These are phyloP conservation scores for Monilinia fructicola DNA, from an alignment of 2,329 filamentous ascomycete genomes.

Conservation along the genomic window DNA sequence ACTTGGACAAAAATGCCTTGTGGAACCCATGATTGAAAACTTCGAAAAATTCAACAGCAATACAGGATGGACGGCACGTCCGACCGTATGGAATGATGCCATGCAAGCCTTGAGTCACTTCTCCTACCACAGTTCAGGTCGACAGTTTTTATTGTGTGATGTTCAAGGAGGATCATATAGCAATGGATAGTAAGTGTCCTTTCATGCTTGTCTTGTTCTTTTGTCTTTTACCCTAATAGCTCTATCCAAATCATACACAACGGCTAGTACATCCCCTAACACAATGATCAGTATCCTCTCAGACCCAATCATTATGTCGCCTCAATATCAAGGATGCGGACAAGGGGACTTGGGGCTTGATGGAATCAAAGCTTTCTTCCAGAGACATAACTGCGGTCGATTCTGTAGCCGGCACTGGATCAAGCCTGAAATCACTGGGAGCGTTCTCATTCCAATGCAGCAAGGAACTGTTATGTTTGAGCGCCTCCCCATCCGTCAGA, in stretches of 20 bases:
- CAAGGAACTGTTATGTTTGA: constrained; percentile 7
- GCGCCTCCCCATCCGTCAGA: constrained; percentile 3
- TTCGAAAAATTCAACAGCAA: constrained; percentile 26
- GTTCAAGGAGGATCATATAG: constrained; percentile 22
- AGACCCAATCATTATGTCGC: constrained; percentile 24
- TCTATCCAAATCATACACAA: background rate
- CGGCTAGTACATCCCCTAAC: background rate
- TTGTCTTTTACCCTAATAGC: too few relatives aligned
- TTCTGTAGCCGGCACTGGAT: constrained; percentile 18
- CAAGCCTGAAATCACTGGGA: background rate
- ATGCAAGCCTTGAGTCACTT: constrained; percentile 26
- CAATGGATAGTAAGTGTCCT: constrained; percentile 19
- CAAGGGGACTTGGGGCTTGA: constrained; percentile 21
- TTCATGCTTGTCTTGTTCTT: too few relatives aligned
- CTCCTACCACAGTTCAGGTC: constrained; percentile 19
- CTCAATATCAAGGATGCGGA: constrained; percentile 3
- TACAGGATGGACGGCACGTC: background rate
- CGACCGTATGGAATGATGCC: constrained; percentile 8
- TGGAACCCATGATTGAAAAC: constrained; percentile 25
- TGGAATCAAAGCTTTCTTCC: constrained; percentile 21
- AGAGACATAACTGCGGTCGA: constrained; percentile 15
- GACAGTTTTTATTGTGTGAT: constrained; percentile 22
- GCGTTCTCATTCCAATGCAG: background rate
- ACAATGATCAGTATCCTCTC: constrained; percentile 7
- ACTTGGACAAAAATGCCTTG: background rate